Conservation (phyloP, 805 yeast genomes). For the Candida gorgasii region DNA sequence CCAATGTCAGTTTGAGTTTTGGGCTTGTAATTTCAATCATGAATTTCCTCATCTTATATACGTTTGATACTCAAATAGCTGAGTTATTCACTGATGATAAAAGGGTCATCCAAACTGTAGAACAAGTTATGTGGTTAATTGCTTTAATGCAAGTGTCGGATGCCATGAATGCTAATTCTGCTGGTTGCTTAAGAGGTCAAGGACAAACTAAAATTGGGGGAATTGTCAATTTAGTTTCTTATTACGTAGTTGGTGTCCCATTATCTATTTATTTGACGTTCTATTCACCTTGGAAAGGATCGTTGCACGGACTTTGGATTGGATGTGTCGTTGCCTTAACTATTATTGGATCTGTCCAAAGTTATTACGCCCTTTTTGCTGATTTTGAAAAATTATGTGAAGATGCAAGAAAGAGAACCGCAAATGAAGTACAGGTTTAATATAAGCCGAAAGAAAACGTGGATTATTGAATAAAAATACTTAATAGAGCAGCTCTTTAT, state of each 20-base stretch:
- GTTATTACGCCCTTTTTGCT: conserved; percentile 34
- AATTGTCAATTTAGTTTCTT: conserved; percentile 54
- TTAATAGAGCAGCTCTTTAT: too few species aligned
- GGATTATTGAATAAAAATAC: too few species aligned
- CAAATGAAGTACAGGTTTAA: conserved; percentile 13
- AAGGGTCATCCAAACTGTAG: conserved; percentile 53
- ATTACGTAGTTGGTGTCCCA: conserved; percentile 65
- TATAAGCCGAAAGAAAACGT: too few species aligned
- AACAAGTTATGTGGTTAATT: conserved; percentile 57
- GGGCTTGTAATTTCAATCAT: conserved; percentile 36
- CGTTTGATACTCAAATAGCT: conserved; percentile 37
- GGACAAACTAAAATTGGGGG: conserved; percentile 71
- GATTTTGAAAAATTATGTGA: conserved; percentile 38
- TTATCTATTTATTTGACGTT: conserved; percentile 57
- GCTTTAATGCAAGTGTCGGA: conserved; percentile 73
- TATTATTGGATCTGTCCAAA: conserved; percentile 49
- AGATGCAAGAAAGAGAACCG: conserved; percentile 39
- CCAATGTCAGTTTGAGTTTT: conserved; percentile 37
- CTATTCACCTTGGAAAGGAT: conserved; percentile 43
- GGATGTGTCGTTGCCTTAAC: conserved; percentile 57
- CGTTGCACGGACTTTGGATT: conserved; percentile 64
- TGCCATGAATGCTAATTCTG: conserved; percentile 67
- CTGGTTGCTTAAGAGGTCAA: conserved; percentile 78
- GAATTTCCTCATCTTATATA: conserved; percentile 31
- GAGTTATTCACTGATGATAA: conserved; percentile 59